These are phyloP conservation scores for Aspergillus neoniger DNA, from an alignment of 2,329 filamentous ascomycete species.

Conservation along the genomic window DNA sequence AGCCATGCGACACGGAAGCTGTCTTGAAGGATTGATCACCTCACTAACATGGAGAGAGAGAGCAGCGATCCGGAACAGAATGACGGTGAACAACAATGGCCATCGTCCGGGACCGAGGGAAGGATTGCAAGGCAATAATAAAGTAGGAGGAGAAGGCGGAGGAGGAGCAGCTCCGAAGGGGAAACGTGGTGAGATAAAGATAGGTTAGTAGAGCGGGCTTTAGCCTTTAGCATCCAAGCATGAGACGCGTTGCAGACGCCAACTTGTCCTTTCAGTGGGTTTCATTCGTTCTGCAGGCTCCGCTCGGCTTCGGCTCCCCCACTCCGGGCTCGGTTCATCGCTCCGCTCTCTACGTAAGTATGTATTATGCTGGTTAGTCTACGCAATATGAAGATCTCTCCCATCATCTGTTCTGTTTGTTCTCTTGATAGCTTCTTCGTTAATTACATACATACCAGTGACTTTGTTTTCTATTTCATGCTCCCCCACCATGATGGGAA, in stretches of 20 bases:
- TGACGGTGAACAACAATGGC: slow-evolving; percentile 7
- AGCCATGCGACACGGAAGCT: slow-evolving; percentile 28
- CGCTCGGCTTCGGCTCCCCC: background rate
- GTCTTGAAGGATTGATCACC: slow-evolving; percentile 1
- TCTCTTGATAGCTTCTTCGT: too few relatives aligned
- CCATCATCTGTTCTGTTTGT: too few relatives aligned
- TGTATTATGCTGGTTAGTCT: too few relatives aligned
- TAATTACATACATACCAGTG: background rate
- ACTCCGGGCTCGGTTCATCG: background rate
- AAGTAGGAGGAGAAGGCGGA: background rate
- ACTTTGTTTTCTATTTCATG: background rate
- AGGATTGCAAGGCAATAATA: background rate
- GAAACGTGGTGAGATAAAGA: background rate
- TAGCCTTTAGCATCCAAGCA: background rate
- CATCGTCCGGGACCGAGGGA: slow-evolving; percentile 14
- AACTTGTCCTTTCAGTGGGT: slow-evolving; percentile 24
- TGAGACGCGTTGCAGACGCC: slow-evolving; percentile 19
- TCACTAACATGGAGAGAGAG: slow-evolving; percentile 13
- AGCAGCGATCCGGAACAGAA: slow-evolving; percentile 1
- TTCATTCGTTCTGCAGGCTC: background rate
- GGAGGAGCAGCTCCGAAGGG: background rate
- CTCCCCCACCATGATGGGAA: background rate
- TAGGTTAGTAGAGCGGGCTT: too few relatives aligned
- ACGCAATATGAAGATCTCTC: too few relatives aligned
- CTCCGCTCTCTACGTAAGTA: background rate